Conservation (phyloP, 129 eudicot species). For the Artemisia annua region DNA sequence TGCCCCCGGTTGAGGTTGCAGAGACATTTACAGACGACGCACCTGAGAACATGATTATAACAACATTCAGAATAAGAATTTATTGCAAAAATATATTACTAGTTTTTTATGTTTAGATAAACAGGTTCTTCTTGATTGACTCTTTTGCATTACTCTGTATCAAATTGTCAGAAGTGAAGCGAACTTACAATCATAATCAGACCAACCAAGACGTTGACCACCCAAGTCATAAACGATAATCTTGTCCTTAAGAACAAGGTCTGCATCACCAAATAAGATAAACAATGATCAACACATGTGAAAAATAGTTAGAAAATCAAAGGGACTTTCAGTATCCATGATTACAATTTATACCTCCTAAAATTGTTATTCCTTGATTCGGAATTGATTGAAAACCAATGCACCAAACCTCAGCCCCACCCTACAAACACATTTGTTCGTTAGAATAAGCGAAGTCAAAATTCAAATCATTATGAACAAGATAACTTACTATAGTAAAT, state of each 20-base stretch:
- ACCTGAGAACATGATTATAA: slow-evolving; percentile 48
- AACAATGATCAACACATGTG: slow-evolving; percentile 7
- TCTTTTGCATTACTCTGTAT: not conserved
- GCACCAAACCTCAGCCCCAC: slow-evolving; percentile 86
- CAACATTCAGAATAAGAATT: not conserved
- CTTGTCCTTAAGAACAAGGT: slow-evolving; percentile 90
- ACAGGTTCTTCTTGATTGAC: not conserved
- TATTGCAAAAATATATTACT: not conserved
- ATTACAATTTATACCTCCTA: slow-evolving; percentile 67
- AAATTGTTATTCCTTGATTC: slow-evolving; percentile 81
- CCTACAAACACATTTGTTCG: slow-evolving; percentile 35
- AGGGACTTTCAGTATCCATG: not conserved
- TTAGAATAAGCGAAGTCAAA: slow-evolving; percentile 1
- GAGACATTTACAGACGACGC: slow-evolving; percentile 73
- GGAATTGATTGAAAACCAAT: slow-evolving; percentile 77
- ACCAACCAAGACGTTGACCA: slow-evolving; percentile 93
- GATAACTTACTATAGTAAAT: not conserved
- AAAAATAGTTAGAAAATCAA: not conserved
- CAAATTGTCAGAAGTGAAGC: not conserved
- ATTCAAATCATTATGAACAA: not conserved
- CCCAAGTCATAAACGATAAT: slow-evolving; percentile 81
- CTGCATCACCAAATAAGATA: slow-evolving; percentile 37
- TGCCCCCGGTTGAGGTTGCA: slow-evolving; percentile 52
- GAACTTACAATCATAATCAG: slow-evolving; percentile 82
- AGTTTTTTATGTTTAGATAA: not conserved